A percentile compares a stretch with the other conserved stretches of the same genome.
These are phyloP conservation scores for Alternaria triticimaculans DNA, from an alignment of 2,329 filamentous ascomycete genomes.

Conservation along the genomic window DNA sequence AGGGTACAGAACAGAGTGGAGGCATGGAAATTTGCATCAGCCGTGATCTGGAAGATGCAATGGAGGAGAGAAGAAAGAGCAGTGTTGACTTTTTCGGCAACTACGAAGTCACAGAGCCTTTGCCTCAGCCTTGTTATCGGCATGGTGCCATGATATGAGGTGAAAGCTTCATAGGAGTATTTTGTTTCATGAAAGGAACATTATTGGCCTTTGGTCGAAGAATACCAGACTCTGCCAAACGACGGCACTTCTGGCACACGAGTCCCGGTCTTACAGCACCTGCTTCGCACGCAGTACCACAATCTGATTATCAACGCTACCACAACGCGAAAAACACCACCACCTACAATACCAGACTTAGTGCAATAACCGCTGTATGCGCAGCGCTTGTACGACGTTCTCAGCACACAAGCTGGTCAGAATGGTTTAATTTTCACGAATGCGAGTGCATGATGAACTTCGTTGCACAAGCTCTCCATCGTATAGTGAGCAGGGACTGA, in stretches of 20 bases:
- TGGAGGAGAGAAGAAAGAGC: slow-evolving; percentile 36
- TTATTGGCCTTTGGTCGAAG: background rate
- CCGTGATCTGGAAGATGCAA: slow-evolving; percentile 40
- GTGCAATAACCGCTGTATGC: background rate
- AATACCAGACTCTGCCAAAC: background rate
- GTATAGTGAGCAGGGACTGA: background rate
- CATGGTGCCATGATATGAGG: slow-evolving; percentile 42
- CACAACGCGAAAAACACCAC: background rate
- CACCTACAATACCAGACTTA: background rate
- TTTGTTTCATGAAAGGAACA: background rate
- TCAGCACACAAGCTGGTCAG: background rate
- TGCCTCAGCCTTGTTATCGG: slow-evolving; percentile 41
- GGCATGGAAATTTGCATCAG: slow-evolving; percentile 48
- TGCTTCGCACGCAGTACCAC: background rate
- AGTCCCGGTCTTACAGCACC: background rate
- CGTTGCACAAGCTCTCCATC: background rate
- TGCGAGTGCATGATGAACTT: background rate
- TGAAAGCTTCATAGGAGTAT: background rate
- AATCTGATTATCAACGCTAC: background rate
- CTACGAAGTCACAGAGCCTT: slow-evolving; percentile 42
- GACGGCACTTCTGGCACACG: background rate
- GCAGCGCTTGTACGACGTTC: background rate
- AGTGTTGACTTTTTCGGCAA: slow-evolving; percentile 47
- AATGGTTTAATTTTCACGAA: background rate
- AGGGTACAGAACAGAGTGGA: slow-evolving; percentile 43